Base-by-base conservation (phyloP, 805 yeast species). In the Starmerella khaoyaiensis region DNA sequence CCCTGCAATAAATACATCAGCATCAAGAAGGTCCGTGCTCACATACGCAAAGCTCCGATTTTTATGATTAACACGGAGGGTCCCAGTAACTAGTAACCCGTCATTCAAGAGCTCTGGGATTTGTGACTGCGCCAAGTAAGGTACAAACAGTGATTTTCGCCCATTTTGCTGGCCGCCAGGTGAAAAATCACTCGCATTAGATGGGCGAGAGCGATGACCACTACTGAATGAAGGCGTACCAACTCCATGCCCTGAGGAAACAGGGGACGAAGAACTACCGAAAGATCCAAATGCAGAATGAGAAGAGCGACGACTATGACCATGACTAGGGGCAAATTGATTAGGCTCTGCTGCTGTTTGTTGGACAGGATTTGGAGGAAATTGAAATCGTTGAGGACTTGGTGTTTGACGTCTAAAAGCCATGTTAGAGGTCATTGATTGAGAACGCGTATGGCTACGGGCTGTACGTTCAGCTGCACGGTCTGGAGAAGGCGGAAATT, bases 21-120 rank as follows among this genome's bases (percentile, higher is more conserved):
- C 93, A 59, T 90, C 98, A 45, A 90, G 68, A 22, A 86, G 69
- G 57, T 86, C 96, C 1, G 97, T 87, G 5, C 94, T 75, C n/a
- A 90, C 97, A 61, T 93, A 90, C 0, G 98, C 98, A 61, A 90
- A 97, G 1, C 95, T 83, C 51, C 98, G 70, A 58, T 90, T 90
- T 60, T 90, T 90, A 60, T 84, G 86, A 62, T 90, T 90, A 30
- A 90, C 98, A 47, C 98, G 71, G 51, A 90, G 65, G 20, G 78
- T 79, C 50, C 98, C 98, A 3, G 93, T 77, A 6, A 90, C 97
- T 36, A 90, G 66, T 46, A 84, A 72, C 16, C 97, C 97, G 46
- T 87, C 95, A 45, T 74, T 72, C 31, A 90, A 77, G 42, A 90
- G 65, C 19, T 77, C 93, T 2, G 97, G 97, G 33, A 90, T 72